phyloP scores from a whole-genome alignment of 2,329 filamentous ascomycete species.

The Nectriaceae sp. region DNA sequence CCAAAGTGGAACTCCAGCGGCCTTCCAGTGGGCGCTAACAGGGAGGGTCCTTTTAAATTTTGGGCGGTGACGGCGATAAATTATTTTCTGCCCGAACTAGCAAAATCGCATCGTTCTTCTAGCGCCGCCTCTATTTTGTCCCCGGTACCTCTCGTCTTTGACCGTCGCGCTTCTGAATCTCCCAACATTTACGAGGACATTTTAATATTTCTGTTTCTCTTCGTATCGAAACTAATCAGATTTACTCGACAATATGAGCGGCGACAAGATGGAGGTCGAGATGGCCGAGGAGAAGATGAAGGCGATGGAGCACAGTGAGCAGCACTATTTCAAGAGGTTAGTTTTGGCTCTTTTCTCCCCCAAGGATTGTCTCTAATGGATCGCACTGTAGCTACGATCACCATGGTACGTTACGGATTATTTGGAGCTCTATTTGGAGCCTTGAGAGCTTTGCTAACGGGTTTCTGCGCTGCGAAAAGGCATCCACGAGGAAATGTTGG shows the following conservation, averaged over 20 bases:
- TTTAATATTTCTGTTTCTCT: too few species aligned
- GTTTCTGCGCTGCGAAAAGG: constrained; percentile 54
- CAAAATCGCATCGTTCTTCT: constrained; percentile 27
- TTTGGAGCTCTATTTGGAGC: background rate
- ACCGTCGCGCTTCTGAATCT: background rate
- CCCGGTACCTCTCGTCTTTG: constrained; percentile 10
- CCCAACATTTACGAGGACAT: too few species aligned
- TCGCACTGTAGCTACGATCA: constrained; percentile 79
- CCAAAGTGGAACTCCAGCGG: background rate
- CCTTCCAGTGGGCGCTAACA: background rate
- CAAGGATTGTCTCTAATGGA: constrained; percentile 35
- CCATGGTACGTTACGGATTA: constrained; percentile 68
- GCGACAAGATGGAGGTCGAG: constrained; percentile 60
- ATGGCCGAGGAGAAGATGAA: constrained; percentile 65
- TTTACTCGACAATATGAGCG: constrained; percentile 44
- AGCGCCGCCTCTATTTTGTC: constrained; percentile 4
- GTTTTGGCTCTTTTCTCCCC: constrained; percentile 15
- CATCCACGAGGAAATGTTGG: constrained; percentile 98
- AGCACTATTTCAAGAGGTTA: constrained; percentile 98
- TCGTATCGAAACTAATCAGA: too few species aligned
- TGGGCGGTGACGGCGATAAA: constrained; percentile 33
- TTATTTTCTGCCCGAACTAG: constrained; percentile 32
- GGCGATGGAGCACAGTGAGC: constrained; percentile 87
- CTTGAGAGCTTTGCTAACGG: constrained; percentile 15
- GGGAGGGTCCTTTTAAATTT: constrained; percentile 50